phyloP scores from a whole-genome alignment of 176 grass and related monocot species.

The Leersia perrieri region DNA sequence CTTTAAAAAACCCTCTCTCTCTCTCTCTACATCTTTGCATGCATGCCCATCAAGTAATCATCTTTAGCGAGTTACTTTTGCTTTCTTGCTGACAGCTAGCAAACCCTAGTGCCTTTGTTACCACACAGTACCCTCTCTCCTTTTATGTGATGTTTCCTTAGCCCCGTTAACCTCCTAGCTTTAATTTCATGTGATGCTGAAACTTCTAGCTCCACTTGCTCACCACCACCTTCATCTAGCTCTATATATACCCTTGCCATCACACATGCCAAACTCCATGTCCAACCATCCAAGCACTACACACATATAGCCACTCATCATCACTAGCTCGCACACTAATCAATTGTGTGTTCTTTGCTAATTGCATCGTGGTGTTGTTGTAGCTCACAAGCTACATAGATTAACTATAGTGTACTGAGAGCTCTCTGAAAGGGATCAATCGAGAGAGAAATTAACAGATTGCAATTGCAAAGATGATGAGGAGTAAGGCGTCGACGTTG shows the following conservation, averaged over 20 bases:
- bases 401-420: not conserved
- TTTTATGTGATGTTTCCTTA: constrained; percentile 26
- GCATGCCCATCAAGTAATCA: not conserved
- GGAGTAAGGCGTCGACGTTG: constrained; percentile 67
- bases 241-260: constrained; percentile 49
- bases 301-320: not conserved
- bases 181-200: constrained; percentile 24
- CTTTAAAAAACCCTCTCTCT: not conserved
- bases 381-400: not conserved
- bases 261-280: constrained; percentile 65
- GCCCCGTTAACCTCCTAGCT: constrained; percentile 13
- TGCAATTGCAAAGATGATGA: no score
- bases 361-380: not conserved
- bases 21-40: not conserved
- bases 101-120: not conserved
- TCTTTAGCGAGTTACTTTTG: constrained; percentile 14
- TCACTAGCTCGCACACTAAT: not conserved
- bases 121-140: not conserved
- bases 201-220: constrained; percentile 16
- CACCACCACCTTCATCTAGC: not conserved
- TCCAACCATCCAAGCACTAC: constrained; percentile 43
- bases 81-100: not conserved
- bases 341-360: not conserved
- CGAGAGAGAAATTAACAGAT: not conserved
- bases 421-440: no score